phyloP scores from a whole-genome alignment of 108 stramenopile genomes.

The Stephanodiscus triporus region DNA sequence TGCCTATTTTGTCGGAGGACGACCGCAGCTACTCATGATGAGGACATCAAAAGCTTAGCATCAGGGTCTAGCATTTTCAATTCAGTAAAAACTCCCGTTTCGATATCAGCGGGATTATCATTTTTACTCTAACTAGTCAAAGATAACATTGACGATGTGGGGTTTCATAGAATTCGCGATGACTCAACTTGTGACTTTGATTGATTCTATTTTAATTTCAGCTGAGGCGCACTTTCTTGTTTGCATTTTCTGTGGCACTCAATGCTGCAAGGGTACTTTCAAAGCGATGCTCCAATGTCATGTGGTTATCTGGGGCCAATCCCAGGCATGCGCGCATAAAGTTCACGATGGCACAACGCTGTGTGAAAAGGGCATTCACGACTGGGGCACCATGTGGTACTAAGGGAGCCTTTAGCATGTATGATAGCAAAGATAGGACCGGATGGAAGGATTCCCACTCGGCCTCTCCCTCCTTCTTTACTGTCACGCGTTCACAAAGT shows the following conservation, averaged over 20 bases:
- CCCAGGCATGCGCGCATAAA: constrained; percentile 97
- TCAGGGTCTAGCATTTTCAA: too few species aligned
- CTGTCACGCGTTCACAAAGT: constrained; percentile 89
- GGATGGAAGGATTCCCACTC: constrained; percentile 93
- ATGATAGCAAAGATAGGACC: constrained; percentile 93
- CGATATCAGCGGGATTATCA: too few species aligned
- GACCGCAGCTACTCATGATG: too few species aligned
- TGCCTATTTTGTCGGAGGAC: too few species aligned
- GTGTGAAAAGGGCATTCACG: constrained; percentile 96
- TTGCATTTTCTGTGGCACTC: constrained; percentile 21
- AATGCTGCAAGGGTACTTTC: constrained; percentile 65
- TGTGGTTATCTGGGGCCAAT: constrained; percentile 93
- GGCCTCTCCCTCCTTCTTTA: constrained; percentile 73
- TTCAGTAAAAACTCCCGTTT: too few species aligned
- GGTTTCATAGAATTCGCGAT: too few species aligned
- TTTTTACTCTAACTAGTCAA: too few species aligned
- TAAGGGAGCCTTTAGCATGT: constrained; percentile 98
- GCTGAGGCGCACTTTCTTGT: constrained; percentile 41
- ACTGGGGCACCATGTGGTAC: constrained; percentile 97
- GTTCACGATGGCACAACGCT: constrained; percentile 92
- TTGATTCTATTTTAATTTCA: constrained; percentile 10
- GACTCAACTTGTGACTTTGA: too few species aligned
- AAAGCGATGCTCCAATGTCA: constrained; percentile 94
- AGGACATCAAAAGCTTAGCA: too few species aligned
- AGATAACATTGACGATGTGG: too few species aligned